phyloP scores from a whole-genome alignment of 495 filamentous ascomycete genomes.

The Lasiosphaeriaceae sp. region DNA sequence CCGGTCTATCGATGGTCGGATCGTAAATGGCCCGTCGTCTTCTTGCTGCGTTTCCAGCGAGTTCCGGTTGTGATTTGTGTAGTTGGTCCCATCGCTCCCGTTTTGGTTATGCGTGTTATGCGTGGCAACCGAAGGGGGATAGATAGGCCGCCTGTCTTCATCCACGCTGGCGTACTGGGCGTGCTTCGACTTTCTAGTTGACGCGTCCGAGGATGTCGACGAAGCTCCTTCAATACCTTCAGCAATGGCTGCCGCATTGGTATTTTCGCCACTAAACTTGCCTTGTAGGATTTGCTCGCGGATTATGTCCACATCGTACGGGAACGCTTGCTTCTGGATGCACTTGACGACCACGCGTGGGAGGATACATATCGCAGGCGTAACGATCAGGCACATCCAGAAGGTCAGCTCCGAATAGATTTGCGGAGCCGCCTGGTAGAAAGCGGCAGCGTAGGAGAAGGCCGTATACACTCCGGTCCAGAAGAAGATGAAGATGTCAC shows the following conservation, averaged over 20 bases:
- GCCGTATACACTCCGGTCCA: conserved; percentile 91
- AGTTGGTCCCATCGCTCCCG: conserved; percentile 90
- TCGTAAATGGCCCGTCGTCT: conserved; percentile 29
- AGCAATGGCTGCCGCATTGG: conserved; percentile 7
- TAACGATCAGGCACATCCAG: conserved; percentile 77
- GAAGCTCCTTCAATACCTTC: conserved; percentile 34
- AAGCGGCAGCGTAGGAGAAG: conserved; percentile 57
- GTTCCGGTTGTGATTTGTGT: conserved; percentile 62
- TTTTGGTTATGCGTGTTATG: conserved; percentile 83
- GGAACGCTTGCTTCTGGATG: conserved; percentile 88
- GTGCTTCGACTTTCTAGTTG: conserved; percentile 57
- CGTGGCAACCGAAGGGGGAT: conserved; percentile 80
- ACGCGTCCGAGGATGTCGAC: conserved; percentile 35
- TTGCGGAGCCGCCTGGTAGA: conserved; percentile 75
- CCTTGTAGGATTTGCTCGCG: conserved; percentile 84
- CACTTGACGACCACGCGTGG: conserved; percentile 83
- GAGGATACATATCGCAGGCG: conserved; percentile 71
- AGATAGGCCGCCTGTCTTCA: conserved; percentile 85
- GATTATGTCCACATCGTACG: conserved; percentile 91
- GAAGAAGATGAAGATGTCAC: conserved; percentile 84
- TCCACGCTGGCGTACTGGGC: conserved; percentile 57
- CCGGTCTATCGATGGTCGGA: conserved; percentile 61
- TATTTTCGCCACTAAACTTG: conserved; percentile 53
- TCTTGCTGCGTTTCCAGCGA: conserved; percentile 38
- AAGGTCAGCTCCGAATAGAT: conserved; percentile 78